These are phyloP conservation scores for Diaporthe ampelina DNA, from an alignment of 2,329 filamentous ascomycete species.

Conservation along the genomic window DNA sequence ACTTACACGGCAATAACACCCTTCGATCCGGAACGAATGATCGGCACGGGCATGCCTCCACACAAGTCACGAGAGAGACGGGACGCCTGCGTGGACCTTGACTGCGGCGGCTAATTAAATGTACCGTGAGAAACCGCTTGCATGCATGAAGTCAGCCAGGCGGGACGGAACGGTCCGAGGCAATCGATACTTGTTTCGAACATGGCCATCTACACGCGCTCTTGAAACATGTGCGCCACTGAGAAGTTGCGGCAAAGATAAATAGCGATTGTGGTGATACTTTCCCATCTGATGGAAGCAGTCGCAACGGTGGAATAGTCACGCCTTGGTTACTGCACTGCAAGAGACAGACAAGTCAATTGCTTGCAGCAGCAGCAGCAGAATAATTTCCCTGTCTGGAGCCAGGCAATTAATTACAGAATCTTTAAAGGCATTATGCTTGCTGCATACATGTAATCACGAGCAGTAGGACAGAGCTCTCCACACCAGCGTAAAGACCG, in stretches of 20 bases:
- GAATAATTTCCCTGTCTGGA: background rate
- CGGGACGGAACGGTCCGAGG: slow-evolving; percentile 8
- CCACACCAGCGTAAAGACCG: background rate
- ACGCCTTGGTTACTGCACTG: background rate
- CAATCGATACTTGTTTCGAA: background rate
- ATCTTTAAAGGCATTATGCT: too few species aligned
- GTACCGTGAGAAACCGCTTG: too few species aligned
- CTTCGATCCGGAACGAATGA: background rate
- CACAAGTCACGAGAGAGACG: background rate
- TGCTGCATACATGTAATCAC: background rate
- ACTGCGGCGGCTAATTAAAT: background rate
- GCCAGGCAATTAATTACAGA: background rate
- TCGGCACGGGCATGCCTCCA: background rate
- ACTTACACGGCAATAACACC: too few species aligned
- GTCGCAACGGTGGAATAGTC: background rate
- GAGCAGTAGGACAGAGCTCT: background rate
- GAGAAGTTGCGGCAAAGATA: background rate
- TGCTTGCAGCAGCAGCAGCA: background rate
- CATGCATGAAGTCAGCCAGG: background rate
- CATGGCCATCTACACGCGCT: background rate
- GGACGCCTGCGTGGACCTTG: background rate
- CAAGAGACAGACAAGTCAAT: too few species aligned
- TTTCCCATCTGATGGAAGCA: background rate
- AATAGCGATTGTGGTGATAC: background rate
- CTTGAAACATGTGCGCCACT: background rate